Conservation (phyloP, 2,329 filamentous ascomycete species). For the Penicillium expansum region DNA sequence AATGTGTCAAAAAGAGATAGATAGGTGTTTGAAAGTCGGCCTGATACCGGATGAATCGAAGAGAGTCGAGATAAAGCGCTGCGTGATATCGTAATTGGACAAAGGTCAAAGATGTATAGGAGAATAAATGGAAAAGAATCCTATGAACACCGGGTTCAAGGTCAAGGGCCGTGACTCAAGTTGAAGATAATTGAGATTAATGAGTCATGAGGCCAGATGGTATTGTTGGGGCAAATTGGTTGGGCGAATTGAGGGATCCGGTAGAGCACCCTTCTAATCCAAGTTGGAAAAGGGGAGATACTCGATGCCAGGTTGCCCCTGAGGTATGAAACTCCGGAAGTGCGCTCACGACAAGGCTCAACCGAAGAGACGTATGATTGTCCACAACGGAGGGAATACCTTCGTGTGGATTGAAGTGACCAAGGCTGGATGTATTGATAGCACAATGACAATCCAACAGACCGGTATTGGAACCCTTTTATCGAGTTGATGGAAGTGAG, state of each 20-base stretch:
- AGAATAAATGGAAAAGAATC: conserved; percentile 24
- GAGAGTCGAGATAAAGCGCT: conserved; percentile 32
- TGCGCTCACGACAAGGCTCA: conserved; percentile 4
- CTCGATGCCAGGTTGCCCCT: conserved; percentile 26
- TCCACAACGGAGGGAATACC: neutral
- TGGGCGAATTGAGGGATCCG: conserved; percentile 19
- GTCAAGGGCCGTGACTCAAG: conserved; percentile 34
- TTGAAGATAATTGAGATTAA: conserved; percentile 21
- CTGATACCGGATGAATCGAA: conserved; percentile 9
- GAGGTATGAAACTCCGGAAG: conserved; percentile 5
- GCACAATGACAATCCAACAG: neutral
- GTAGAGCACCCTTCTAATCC: conserved; percentile 24
- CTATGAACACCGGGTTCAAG: conserved; percentile 41
- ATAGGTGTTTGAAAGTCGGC: conserved; percentile 7
- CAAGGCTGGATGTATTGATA: conserved; percentile 1
- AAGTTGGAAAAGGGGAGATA: conserved; percentile 21
- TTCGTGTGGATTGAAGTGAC: conserved; percentile 8
- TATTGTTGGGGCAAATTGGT: neutral
- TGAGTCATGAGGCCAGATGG: conserved; percentile 28
- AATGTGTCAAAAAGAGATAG: conserved; percentile 8
- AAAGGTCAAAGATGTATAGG: conserved; percentile 27
- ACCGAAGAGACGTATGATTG: conserved; percentile 2
- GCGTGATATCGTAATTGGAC: conserved; percentile 41
- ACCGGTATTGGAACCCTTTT: conserved; percentile 1
- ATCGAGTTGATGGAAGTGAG: conserved; percentile 7